Evolutionary conservation across 2,329 filamentous ascomycete genomes (phyloP).

Genomic region (Aspergillus intermedius): DNA sequence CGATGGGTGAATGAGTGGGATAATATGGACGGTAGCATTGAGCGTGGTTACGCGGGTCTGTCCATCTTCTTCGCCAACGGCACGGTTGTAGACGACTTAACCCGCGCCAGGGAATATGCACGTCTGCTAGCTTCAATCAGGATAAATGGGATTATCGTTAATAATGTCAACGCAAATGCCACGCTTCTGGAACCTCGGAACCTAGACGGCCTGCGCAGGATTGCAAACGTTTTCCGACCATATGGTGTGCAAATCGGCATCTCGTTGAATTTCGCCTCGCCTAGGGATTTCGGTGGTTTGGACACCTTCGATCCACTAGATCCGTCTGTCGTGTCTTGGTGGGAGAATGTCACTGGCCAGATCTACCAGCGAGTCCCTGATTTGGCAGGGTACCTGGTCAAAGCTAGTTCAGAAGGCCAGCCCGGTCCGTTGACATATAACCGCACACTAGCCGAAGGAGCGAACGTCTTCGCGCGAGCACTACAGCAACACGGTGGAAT

Average conservation of each 20-base stretch:
- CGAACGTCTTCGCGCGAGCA: constrained; percentile 60
- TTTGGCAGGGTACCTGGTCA: constrained; percentile 62
- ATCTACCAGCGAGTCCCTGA: constrained; percentile 60
- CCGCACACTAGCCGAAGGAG: constrained; percentile 60
- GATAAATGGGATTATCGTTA: constrained; percentile 61
- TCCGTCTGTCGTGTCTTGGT: neutral
- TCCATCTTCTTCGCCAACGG: constrained; percentile 63
- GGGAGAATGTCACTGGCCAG: constrained; percentile 50
- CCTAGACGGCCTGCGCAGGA: neutral
- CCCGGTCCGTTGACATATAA: constrained; percentile 64
- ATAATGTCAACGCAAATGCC: constrained; percentile 66
- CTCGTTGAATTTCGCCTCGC: neutral
- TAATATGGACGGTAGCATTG: constrained; percentile 61
- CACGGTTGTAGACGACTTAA: constrained; percentile 51
- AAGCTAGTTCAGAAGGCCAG: constrained; percentile 67
- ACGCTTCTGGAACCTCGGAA: constrained; percentile 42
- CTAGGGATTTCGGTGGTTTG: neutral
- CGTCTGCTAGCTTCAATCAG: constrained; percentile 61
- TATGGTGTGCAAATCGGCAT: neutral
- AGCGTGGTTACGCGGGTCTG: constrained; percentile 60
- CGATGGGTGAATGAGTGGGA: constrained; percentile 71
- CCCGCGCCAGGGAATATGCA: constrained; percentile 56
- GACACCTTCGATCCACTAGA: neutral
- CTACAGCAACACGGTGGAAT: constrained; percentile 54
- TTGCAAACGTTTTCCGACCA: neutral